A percentile compares a stretch with the other conserved stretches of the same genome.
Conservation (phyloP, 1,284 basidiomycete genomes). For the Ustilago nuda region DNA sequence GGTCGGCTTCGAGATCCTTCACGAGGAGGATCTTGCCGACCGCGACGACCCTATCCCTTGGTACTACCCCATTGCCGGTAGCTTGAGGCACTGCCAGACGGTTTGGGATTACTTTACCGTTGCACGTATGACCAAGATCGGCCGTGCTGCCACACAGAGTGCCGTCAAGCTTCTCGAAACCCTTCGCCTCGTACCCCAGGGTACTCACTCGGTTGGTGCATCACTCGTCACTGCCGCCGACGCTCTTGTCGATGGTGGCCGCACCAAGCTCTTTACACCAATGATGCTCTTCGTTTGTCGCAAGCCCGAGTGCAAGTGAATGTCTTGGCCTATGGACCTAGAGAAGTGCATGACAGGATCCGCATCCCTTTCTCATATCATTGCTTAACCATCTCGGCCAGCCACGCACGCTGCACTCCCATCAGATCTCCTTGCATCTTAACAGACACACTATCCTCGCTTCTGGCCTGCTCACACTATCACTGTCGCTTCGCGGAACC, state of each 20-base stretch:
- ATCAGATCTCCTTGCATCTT: background rate
- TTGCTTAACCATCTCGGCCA: background rate
- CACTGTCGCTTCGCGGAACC: constrained; percentile 31
- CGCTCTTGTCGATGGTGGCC: constrained; percentile 85
- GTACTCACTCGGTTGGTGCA: constrained; percentile 91
- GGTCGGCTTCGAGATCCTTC: constrained; percentile 89
- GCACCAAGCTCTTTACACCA: constrained; percentile 77
- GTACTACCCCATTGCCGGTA: constrained; percentile 97
- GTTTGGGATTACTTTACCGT: constrained; percentile 79
- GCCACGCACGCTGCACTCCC: background rate
- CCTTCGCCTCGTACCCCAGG: constrained; percentile 86
- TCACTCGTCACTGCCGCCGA: constrained; percentile 84
- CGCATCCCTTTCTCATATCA: background rate
- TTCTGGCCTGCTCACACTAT: background rate
- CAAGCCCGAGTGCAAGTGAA: constrained; percentile 31
- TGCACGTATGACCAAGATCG: constrained; percentile 82
- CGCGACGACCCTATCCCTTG: constrained; percentile 83
- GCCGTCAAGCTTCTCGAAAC: constrained; percentile 82
- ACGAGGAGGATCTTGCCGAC: constrained; percentile 94
- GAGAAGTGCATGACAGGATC: background rate
- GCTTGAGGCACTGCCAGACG: constrained; percentile 91
- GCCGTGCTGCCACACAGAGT: constrained; percentile 86
- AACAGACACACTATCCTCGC: background rate
- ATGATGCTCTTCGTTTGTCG: constrained; percentile 64
- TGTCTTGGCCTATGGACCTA: background rate